Base-by-base conservation (phyloP, 2,329 filamentous ascomycete genomes). In the Trichoderma lentiforme region DNA sequence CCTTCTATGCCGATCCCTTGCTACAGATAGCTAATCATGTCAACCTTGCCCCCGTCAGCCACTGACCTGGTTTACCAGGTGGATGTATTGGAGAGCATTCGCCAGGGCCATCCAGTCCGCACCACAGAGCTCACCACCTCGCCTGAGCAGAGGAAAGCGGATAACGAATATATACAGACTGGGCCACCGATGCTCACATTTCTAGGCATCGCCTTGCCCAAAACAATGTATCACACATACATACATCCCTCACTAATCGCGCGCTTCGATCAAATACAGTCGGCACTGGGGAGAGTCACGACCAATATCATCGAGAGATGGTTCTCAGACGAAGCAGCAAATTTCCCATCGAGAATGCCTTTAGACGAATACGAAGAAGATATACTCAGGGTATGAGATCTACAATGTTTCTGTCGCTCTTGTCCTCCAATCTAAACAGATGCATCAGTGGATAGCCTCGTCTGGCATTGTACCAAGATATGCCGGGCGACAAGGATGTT, bases 261-360 rank as follows among this genome's bases (percentile, higher is more conserved):
- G 36, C 66, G 34, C n/a, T 60, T 70, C n/a, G 34, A 24, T 11
- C 51, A 60, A 58, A 47, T 70, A 9, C 66, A 70, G 24, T 39
- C 66, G 8, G 66, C 34, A 34, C 6, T 70, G 36, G 51, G 36
- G 4, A 70, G 62, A 34, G 66, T 39, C 9, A 24, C 56, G n/a
- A 62, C 56, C 8, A 51, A 70, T 26, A 70, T 70, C 26, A 70
- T 70, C 12, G 66, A 67, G 51, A 67, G 60, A n/a, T 63, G 60
- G 60, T 63, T 63, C 34, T 63, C 34, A 1, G 60, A 63, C 14
- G 5, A 43, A 26, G 2, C 0, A 15, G 60, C 34, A 11, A 12
- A 63, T n/a, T 63, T 63, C 6, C 60, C 34, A 39, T 63, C 60
- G 8, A 63, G 60, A 18, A 63, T 63, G 34, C 60, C 60, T 0